Conservation (phyloP, 495 filamentous ascomycete genomes). For the Podospora didyma region DNA sequence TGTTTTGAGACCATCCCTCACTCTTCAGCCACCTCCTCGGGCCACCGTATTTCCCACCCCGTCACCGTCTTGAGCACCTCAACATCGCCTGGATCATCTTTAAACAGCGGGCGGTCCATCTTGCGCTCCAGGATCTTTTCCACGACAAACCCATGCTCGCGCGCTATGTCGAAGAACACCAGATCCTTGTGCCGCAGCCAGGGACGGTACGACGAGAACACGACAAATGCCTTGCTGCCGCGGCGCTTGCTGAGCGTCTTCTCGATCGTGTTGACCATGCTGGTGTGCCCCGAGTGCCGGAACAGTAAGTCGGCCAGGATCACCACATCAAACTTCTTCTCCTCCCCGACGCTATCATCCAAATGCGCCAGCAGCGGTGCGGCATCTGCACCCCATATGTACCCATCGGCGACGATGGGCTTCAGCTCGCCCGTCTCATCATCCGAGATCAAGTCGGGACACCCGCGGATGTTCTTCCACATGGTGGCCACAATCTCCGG, state of each 20-base stretch:
- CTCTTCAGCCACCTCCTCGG: constrained; percentile 10
- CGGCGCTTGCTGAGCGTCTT: constrained; percentile 51
- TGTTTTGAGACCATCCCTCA: no score
- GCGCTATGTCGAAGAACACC: constrained; percentile 74
- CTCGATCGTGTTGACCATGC: constrained; percentile 67
- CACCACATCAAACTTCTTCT: constrained; percentile 63
- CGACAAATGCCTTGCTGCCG: constrained; percentile 69
- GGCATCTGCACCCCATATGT: constrained; percentile 70
- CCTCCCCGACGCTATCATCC: constrained; percentile 3
- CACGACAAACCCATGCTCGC: constrained; percentile 63
- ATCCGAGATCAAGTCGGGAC: constrained; percentile 23
- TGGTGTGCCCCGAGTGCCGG: constrained; percentile 77
- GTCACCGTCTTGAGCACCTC: constrained; percentile 73
- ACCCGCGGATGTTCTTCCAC: constrained; percentile 60
- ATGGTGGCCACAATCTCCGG: constrained; percentile 74
- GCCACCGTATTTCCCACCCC: constrained; percentile 66
- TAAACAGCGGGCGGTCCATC: constrained; percentile 82
- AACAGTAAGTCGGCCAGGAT: constrained; percentile 88
- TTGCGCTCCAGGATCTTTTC: constrained; percentile 75
- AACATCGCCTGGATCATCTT: constrained; percentile 78
- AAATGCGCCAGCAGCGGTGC: constrained; percentile 50
- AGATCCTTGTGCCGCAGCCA: constrained; percentile 84
- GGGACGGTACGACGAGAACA: constrained; percentile 90
- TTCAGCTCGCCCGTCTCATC: constrained; percentile 22
- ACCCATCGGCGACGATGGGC: constrained; percentile 54